Evolutionary conservation across 116 monocot genomes (phyloP).

Genomic region (Phalaenopsis hybrid): DNA sequence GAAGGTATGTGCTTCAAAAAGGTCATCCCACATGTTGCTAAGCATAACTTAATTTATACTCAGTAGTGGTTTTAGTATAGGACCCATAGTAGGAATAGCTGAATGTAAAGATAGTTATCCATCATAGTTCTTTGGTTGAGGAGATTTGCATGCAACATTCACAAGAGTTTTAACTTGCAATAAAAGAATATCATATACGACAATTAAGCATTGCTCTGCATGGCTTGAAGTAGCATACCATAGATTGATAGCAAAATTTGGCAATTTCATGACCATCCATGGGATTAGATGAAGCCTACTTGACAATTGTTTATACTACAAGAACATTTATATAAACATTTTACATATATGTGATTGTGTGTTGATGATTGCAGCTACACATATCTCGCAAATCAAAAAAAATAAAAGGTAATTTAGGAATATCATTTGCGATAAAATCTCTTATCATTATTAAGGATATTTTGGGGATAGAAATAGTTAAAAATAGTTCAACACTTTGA

Average conservation of each 20-base stretch:
- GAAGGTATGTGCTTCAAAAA: too few species aligned
- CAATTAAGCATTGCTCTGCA: too few species aligned
- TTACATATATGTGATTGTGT: neutral
- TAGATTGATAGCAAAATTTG: neutral
- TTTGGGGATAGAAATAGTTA: neutral
- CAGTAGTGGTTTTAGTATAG: neutral
- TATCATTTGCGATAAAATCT: neutral
- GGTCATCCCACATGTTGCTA: neutral
- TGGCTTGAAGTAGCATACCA: neutral
- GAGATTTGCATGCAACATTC: neutral
- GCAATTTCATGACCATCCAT: neutral
- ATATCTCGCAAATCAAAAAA: neutral
- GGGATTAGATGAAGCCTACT: neutral
- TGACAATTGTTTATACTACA: neutral
- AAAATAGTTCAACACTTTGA: neutral
- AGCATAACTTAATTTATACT: neutral
- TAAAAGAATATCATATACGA: too few species aligned
- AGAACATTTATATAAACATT: neutral
- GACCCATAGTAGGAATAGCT: neutral
- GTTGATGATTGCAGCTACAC: neutral
- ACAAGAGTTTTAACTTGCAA: neutral
- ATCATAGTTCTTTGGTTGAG: neutral
- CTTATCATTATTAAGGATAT: neutral
- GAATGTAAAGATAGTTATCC: neutral
- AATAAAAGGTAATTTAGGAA: neutral